These are phyloP conservation scores for Eucalyptus coolabah DNA, from an alignment of 345 rosid genomes.

Conservation along the genomic window DNA sequence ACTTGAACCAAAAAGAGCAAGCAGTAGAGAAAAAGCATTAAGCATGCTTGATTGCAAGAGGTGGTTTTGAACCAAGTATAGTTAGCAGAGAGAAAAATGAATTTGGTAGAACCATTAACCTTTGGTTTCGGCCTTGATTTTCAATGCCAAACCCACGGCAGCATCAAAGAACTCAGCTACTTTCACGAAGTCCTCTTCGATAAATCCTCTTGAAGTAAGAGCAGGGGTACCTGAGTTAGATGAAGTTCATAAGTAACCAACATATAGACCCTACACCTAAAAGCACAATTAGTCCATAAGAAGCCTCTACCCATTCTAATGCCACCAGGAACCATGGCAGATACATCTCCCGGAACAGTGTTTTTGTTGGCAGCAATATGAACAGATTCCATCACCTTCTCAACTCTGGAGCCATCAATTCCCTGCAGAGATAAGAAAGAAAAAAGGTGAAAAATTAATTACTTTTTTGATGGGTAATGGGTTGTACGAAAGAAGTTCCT, in stretches of 20 bases:
- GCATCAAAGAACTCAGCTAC: conserved; percentile 79
- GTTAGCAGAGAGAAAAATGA: neutral
- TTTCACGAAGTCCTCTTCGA: conserved; percentile 83
- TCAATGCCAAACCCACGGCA: conserved; percentile 52
- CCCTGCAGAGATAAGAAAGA: conserved; percentile 23
- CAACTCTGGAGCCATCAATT: conserved; percentile 96
- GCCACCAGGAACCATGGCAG: conserved; percentile 99
- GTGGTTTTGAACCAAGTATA: neutral
- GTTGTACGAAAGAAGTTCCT: neutral
- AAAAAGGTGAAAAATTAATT: neutral
- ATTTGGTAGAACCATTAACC: conserved; percentile 19
- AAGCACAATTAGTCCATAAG: neutral
- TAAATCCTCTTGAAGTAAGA: conserved; percentile 82
- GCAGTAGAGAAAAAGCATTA: neutral
- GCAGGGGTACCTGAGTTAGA: conserved; percentile 76
- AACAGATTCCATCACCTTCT: conserved; percentile 95
- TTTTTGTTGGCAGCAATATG: conserved; percentile 98
- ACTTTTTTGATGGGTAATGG: neutral
- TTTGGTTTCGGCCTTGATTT: conserved; percentile 76
- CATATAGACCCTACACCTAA: neutral
- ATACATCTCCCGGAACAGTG: conserved; percentile 99
- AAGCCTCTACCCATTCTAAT: conserved; percentile 84
- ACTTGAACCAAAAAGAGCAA: neutral
- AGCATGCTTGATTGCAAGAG: neutral
- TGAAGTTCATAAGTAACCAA: neutral